Base-by-base conservation (phyloP, 306 rosid species). In the Cicer chorassanicum region DNA sequence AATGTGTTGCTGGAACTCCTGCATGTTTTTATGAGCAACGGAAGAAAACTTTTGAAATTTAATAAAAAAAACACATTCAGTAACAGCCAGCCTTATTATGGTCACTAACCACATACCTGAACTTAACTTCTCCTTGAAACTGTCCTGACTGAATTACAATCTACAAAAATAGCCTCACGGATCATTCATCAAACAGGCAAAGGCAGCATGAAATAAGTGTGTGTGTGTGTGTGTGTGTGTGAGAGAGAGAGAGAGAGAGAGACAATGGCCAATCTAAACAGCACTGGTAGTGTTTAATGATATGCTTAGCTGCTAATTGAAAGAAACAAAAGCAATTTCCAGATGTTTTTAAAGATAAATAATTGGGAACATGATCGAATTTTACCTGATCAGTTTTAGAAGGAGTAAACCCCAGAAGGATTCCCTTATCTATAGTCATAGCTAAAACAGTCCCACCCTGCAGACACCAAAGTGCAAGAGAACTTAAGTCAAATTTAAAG, bases 401-500 rank as follows among this genome's bases (percentile, higher is more conserved):
- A 74, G 97, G 93, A 81, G 89, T 73, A 72, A 94, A 94, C 48
- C 93, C 99, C 38, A 94, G 78, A 81, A 94, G 97, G 84, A 94
- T 71, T 78, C 99, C 99, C 87, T 73, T 86, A 50, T 90, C 80
- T 40, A 94, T 82, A 7, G 99, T 77, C 97, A 94, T 88, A 19
- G 99, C 99, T 12, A 90, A 87, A 73, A 94, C 97, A 51, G 73
- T 86, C 56, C 99, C 99, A 42, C 99, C 97, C 97, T 94, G 82
- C 53, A 81, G 75, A 65, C 72, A 70, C 59, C 57, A 42, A 59
- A 60, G 70, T 11, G 60, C 21, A 55, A 66, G 62, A 34, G 36
- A 54, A 67, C 34, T 5, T 45, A 16, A 13, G 53, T 61, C 51
- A 67, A 66, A 75, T 60, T 50, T 69, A 61, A 77, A 39, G 45